Evolutionary conservation across 352 stramenopile species (phyloP), one percentile per base, ranked within the genome.

Genomic region (Peronosclerospora sorghi): DNA sequence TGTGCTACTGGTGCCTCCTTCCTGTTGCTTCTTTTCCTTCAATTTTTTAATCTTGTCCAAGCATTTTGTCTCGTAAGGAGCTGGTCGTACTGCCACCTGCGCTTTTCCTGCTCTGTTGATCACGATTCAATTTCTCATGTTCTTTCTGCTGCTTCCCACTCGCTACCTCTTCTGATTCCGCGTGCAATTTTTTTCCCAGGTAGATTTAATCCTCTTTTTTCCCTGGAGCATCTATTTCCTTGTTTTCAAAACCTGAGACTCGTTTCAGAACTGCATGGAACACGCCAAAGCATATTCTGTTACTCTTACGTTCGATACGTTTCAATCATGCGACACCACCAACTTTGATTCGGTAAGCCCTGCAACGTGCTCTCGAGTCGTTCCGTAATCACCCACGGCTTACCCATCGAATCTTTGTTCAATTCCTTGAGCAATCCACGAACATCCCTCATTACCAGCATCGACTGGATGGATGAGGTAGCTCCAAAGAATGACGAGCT

Each of bases 11-110:
- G 18, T 27, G 5, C 6, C 36, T n/a, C 9, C 37, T 63, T 46
- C 56, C 42, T 61, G 44, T 9, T 57, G 54, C 39, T 52, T 62
- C 39, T 84, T 86, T 21, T 74, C 63, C 46, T 83, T 87, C 3
- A 88, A 38, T 41, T 63, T 47, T 12, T 71, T 83, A 30, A 88
- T 60, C 45, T 84, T 86, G 52, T 80, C 68, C 51, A 88, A 35
- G 42, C 86, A 88, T n/a, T 52, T 88, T 88, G 35, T 66, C 64
- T n/a, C 73, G 56, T 21, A 75, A 50, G 0, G 65, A 65, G 24
- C 42, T 63, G 14, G 17, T 34, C 37, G 48, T 32, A 23, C 19
- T 46, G 5, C 41, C n/a, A n/a, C n/a, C n/a, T n/a, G n/a, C n/a
- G n/a, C n/a, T n/a, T n/a, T n/a, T n/a, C n/a, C n/a, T n/a, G 48